Evolutionary conservation across 192 early-diverging fungal genomes (phyloP), one percentile per base, ranked within the genome.

Genomic region (Cetraspora pellucida): DNA sequence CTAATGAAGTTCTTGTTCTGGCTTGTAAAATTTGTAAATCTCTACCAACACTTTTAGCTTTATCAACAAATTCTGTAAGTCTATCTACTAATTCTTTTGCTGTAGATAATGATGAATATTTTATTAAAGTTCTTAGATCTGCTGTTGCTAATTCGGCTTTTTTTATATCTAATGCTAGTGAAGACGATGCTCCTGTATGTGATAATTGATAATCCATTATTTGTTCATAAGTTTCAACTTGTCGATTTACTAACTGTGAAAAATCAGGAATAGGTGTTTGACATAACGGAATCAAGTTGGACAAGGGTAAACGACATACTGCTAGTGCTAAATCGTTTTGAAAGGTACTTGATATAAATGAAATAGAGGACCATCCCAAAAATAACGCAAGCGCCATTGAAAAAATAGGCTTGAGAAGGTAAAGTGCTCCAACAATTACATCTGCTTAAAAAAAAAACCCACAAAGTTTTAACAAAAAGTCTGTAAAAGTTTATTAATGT

Each of bases 111-210:
- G 50, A 67, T 13, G 87, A 88, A 61, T 85, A 81, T 49, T 82
- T 85, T 17, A 88, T 78, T 61, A 88, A 71, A 1, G 84, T 82
- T 45, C 84, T 85, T 28, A 88, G 47, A 66, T 88, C 85, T 13
- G 82, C 77, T 0, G 85, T 84, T 0, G 87, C 87, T 19, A 88
- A 55, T 74, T 88, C 87, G 0, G 82, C 79, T 8, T 74, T 77
- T 63, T 88, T 88, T 19, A 88, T 72, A 16, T 84, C 73, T 19
- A 88, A 44, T 0, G 85, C 79, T 50, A 83, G 74, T 0, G 82
- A 78, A 19, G 75, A 30, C 10, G 79, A 61, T 10, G 55, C 55
- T 9, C 72, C 61, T 10, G 67, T 58, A 30, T 31, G 50, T 8
- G 75, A 21, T 58, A 82, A 47, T 47, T 68, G 49, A 31, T 86